Evolutionary conservation across 139 green algal genomes (phyloP).

Genomic region (Haematococcus lacustris): DNA sequence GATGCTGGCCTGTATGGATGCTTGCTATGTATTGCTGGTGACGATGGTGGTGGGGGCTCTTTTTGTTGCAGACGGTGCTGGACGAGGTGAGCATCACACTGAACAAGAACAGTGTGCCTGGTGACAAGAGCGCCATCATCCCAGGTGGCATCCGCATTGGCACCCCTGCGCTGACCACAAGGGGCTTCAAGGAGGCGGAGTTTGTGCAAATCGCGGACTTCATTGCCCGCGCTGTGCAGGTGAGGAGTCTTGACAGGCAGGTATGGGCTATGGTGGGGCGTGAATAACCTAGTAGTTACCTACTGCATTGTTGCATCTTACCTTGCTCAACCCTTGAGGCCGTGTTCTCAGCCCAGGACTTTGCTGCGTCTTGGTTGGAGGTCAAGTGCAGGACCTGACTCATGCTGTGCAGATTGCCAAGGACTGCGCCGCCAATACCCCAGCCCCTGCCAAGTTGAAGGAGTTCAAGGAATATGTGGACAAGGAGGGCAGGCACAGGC

Average conservation of each 20-base stretch:
- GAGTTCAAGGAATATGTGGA: conserved; percentile 80
- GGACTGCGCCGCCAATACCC: conserved; percentile 38
- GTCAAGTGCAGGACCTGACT: too few species aligned
- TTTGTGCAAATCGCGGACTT: conserved; percentile 70
- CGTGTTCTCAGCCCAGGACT: too few species aligned
- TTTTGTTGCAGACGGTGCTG: conserved; percentile 47
- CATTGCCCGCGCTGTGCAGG: conserved; percentile 59
- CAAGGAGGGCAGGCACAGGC: conserved; percentile 14
- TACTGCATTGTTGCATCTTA: too few species aligned
- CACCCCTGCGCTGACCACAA: conserved; percentile 86
- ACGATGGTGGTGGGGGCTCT: too few species aligned
- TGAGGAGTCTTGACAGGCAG: neutral
- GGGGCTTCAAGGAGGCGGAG: conserved; percentile 82
- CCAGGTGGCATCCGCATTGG: conserved; percentile 92
- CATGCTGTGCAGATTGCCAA: conserved; percentile 56
- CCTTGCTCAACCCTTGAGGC: neutral
- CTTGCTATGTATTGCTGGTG: too few species aligned
- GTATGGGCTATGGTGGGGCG: neutral
- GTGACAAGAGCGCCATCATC: conserved; percentile 86
- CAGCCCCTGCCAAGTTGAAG: conserved; percentile 79
- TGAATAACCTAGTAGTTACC: too few species aligned
- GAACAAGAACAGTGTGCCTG: conserved; percentile 94
- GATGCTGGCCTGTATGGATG: too few species aligned
- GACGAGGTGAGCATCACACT: conserved; percentile 76
- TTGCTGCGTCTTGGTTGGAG: too few species aligned